Base-by-base conservation (phyloP, 352 stramenopile species). In the Globisporangium orthogonon region DNA sequence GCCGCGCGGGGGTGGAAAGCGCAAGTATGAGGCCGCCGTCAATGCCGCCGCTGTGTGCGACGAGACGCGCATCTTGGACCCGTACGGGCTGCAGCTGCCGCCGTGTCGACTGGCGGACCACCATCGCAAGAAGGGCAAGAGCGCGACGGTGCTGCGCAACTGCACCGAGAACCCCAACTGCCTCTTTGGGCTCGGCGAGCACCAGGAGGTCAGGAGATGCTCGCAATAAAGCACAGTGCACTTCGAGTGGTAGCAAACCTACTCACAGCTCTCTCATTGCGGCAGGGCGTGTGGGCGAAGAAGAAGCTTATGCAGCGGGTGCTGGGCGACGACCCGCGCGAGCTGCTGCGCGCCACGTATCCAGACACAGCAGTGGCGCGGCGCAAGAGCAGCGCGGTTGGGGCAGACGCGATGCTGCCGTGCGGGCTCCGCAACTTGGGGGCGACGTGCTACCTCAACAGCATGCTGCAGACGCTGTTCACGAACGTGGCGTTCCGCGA, bases 371-470 rank as follows among this genome's bases (percentile, higher is more conserved):
- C 52, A 9, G 13, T 44, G 14, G n/a, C 45, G 18, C 29, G 47
- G 11, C 58, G 58, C 46, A 50, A 55, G 10, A 31, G 59, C 31
- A 49, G 47, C 44, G 15, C 56, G 30, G 17, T 29, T 9, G 28
- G 44, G 9, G 10, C 7, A 9, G 44, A 7, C 5, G 14, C 40
- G 23, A 28, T 49, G 41, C 31, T 61, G 50, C 87, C 87, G 3
- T 86, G 71, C 17, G 83, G 86, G 28, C 73, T 95, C 66, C 76
- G 83, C 29, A 95, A 95, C 66, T 63, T 95, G 1, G 86, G 86
- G 0, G 86, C 86, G n/a, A 95, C 86, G 29, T 95, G 86, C 60
- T 95, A 95, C 61, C 56, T 95, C 35, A 93, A 92, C 67, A 94
- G 83, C 52, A 90, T 95, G 81, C 70, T 95, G 30, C 86, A 95